A percentile compares a stretch with the other conserved stretches of the same genome.
These are phyloP conservation scores for Fonsecaea erecta DNA, from an alignment of 2,329 filamentous ascomycete genomes.

Conservation along the genomic window DNA sequence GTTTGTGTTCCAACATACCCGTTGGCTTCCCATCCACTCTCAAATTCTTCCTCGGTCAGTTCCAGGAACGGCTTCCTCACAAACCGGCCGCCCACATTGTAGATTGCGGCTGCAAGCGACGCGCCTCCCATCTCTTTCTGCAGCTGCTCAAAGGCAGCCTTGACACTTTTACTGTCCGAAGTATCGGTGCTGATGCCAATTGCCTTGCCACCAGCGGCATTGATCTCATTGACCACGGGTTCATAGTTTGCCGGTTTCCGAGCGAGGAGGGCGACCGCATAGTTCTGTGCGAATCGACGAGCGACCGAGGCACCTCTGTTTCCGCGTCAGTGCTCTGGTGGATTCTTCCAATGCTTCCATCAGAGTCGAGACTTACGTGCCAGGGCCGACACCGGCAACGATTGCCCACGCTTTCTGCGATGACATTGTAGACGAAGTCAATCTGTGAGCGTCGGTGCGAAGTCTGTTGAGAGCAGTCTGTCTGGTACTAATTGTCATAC, in stretches of 20 bases:
- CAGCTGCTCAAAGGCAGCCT: conserved; percentile 59
- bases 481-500: background rate
- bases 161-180: conserved; percentile 57
- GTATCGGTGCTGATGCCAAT: conserved; percentile 66
- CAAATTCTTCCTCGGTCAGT: conserved; percentile 62
- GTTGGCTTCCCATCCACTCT: conserved; percentile 55
- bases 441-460: conserved; percentile 16
- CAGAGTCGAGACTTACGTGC: conserved; percentile 41
- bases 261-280: conserved; percentile 64
- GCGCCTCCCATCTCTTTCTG: conserved; percentile 57
- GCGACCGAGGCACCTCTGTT: conserved; percentile 63
- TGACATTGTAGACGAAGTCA: conserved; percentile 31
- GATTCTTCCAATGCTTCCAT: background rate
- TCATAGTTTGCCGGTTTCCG: conserved; percentile 63
- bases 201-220: conserved; percentile 61
- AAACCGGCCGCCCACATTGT: conserved; percentile 64
- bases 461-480: conserved; percentile 22
- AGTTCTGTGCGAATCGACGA: conserved; percentile 61
- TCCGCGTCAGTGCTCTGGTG: conserved; percentile 3
- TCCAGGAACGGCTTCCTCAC: conserved; percentile 66
- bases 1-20: conserved; percentile 46
- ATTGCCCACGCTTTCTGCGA: conserved; percentile 49
- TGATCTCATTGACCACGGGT: conserved; percentile 63
- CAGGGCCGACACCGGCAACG: conserved; percentile 54
- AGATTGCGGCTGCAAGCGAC: conserved; percentile 59